Percentiles rank a stretch among this genome's conserved stretches.
These are phyloP conservation scores for Pseudogymnoascus sp. DNA, from an alignment of 2,329 filamentous ascomycete genomes.

Conservation along the genomic window DNA sequence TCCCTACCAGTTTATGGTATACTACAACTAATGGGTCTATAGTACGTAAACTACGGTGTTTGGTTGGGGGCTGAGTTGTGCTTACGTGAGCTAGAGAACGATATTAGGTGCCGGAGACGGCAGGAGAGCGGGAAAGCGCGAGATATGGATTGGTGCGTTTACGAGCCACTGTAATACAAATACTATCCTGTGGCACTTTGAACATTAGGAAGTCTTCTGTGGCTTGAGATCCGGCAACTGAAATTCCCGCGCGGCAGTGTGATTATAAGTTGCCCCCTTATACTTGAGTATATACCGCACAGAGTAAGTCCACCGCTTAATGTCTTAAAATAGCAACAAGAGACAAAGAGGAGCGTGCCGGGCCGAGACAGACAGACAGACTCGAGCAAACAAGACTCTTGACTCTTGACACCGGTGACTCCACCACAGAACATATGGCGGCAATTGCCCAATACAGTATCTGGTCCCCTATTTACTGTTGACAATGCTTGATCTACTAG, in stretches of 20 bases:
- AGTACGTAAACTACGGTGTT: conserved; percentile 1
- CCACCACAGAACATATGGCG: background rate
- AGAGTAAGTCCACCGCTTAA: background rate
- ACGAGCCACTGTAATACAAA: background rate
- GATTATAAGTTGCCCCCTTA: background rate
- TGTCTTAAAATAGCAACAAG: conserved; percentile 2
- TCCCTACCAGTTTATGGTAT: no score
- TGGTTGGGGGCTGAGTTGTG: conserved; percentile 2
- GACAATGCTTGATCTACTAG: background rate
- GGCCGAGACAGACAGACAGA: background rate
- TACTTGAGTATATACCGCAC: background rate
- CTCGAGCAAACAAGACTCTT: background rate
- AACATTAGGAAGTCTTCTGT: background rate
- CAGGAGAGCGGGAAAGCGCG: background rate
- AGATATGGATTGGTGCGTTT: background rate
- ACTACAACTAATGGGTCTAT: background rate
- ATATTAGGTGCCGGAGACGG: background rate
- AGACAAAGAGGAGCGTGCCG: background rate
- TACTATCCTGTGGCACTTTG: background rate
- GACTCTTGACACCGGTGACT: background rate
- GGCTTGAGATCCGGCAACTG: background rate
- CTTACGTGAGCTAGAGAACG: background rate
- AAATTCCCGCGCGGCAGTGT: background rate
- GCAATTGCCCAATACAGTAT: background rate
- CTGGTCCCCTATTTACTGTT: background rate